Percentiles rank a stretch among this genome's conserved stretches.
These are phyloP conservation scores for Calycina marina DNA, from an alignment of 2,329 filamentous ascomycete genomes.

Conservation along the genomic window DNA sequence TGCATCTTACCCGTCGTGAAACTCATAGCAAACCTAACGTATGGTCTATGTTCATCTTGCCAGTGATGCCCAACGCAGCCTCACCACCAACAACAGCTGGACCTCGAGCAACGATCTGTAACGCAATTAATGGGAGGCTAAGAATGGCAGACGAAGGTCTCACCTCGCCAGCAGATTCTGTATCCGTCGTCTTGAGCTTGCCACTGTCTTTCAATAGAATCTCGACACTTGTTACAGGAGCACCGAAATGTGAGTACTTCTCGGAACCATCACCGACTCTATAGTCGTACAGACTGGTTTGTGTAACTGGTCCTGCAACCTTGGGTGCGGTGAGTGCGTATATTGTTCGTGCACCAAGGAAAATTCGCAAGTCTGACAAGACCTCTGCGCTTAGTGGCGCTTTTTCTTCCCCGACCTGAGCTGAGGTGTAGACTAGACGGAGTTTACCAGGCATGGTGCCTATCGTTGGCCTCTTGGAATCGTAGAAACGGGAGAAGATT, in stretches of 20 bases:
- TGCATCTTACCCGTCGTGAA: not conserved
- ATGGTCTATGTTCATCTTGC: conserved; percentile 55
- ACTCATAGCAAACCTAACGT: conserved; percentile 39
- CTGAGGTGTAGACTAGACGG: conserved; percentile 67
- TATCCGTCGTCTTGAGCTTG: conserved; percentile 47
- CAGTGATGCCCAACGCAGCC: conserved; percentile 46
- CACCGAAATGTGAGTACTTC: conserved; percentile 57
- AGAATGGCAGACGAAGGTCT: conserved; percentile 17
- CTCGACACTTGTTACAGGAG: conserved; percentile 68
- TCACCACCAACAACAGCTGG: conserved; percentile 59
- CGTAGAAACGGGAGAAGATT: conserved; percentile 46
- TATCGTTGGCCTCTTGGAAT: conserved; percentile 40
- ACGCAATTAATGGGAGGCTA: conserved; percentile 1
- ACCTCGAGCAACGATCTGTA: conserved; percentile 54
- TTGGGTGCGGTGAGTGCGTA: conserved; percentile 72
- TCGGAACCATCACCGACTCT: conserved; percentile 32
- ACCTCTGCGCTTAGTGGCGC: conserved; percentile 52
- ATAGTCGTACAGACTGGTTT: conserved; percentile 84
- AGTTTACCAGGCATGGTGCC: conserved; percentile 56
- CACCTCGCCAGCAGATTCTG: conserved; percentile 48
- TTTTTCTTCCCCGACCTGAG: conserved; percentile 47
- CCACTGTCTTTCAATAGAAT: conserved; percentile 53
- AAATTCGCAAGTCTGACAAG: conserved; percentile 69
- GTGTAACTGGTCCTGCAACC: conserved; percentile 80
- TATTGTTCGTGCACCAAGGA: conserved; percentile 64